phyloP scores from a whole-genome alignment of 2,329 filamentous ascomycete genomes.

The Fusarium brachygibbosum region DNA sequence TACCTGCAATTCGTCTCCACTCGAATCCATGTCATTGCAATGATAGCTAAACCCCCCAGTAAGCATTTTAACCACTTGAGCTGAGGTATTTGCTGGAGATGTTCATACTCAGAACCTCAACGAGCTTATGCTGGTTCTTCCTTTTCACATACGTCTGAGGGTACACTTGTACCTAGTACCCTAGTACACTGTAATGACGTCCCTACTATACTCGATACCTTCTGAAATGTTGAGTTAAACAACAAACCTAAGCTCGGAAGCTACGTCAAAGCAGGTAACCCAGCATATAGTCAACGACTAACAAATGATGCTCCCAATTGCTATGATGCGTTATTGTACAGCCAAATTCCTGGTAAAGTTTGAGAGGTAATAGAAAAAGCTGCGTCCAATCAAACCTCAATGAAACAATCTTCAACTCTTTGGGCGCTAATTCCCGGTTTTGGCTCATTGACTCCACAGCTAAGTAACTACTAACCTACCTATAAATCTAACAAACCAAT shows the following conservation, averaged over 20 bases:
- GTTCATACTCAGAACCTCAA: background rate
- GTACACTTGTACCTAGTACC: too few species aligned
- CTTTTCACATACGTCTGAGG: background rate
- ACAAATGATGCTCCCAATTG: background rate
- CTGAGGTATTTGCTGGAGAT: background rate
- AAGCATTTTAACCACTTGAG: background rate
- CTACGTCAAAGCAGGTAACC: background rate
- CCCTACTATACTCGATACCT: background rate
- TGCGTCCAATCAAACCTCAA: slow-evolving; percentile 14
- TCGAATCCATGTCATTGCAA: background rate
- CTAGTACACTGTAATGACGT: background rate
- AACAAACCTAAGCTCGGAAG: background rate
- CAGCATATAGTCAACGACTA: too few species aligned
- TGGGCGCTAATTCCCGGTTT: slow-evolving; percentile 1
- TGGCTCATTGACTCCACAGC: slow-evolving; percentile 2
- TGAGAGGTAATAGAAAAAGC: too few species aligned
- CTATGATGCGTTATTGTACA: background rate
- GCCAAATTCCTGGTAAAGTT: background rate
- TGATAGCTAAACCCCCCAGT: background rate
- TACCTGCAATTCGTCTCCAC: slow-evolving; percentile 1
- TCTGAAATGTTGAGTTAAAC: background rate
- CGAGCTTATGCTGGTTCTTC: background rate
- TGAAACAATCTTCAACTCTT: slow-evolving; percentile 11
- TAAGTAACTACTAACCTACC: background rate
- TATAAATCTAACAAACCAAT: too few species aligned